Evolutionary conservation across 176 grass and related monocot genomes (phyloP).

Genomic region (Elymus sibiricus): DNA sequence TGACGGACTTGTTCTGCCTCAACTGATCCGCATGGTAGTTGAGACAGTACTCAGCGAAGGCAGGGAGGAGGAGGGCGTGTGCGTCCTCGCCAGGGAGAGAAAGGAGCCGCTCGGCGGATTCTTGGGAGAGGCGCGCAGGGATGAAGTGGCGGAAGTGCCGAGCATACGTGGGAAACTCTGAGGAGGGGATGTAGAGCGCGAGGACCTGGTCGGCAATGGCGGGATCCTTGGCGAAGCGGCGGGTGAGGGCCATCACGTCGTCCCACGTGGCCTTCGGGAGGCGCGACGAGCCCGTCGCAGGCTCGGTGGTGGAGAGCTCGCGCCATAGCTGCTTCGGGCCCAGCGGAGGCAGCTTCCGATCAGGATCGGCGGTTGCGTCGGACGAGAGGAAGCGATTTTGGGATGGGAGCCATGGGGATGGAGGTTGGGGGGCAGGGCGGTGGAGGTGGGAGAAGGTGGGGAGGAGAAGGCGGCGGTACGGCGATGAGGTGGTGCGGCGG

Average conservation of each 20-base stretch:
- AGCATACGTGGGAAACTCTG: constrained; percentile 50
- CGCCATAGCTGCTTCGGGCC: constrained; percentile 54
- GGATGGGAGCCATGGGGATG: constrained; percentile 25
- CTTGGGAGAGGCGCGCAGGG: constrained; percentile 40
- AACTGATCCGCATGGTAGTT: constrained; percentile 50
- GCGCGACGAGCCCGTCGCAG: constrained; percentile 15
- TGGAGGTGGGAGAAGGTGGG: constrained; percentile 28
- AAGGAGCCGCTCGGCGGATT: constrained; percentile 36
- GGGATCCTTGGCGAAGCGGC: constrained; percentile 60
- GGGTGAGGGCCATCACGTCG: constrained; percentile 36
- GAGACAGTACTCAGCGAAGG: constrained; percentile 77
- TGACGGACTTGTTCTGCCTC: constrained; percentile 36
- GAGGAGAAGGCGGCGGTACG: constrained; percentile 18
- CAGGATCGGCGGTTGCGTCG: background rate
- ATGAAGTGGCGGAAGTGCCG: constrained; percentile 61
- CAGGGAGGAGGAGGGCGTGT: constrained; percentile 68
- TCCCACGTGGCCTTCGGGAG: constrained; percentile 60
- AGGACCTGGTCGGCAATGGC: constrained; percentile 77
- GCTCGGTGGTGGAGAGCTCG: constrained; percentile 41
- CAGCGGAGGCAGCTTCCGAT: constrained; percentile 5
- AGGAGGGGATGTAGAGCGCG: constrained; percentile 73
- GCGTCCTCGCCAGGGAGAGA: constrained; percentile 31
- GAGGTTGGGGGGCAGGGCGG: background rate
- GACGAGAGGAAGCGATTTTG: constrained; percentile 32
- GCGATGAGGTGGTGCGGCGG: constrained; percentile 17